Evolutionary conservation across 768 basidiomycete genomes (phyloP).

Genomic region (Pholiota molesta): DNA sequence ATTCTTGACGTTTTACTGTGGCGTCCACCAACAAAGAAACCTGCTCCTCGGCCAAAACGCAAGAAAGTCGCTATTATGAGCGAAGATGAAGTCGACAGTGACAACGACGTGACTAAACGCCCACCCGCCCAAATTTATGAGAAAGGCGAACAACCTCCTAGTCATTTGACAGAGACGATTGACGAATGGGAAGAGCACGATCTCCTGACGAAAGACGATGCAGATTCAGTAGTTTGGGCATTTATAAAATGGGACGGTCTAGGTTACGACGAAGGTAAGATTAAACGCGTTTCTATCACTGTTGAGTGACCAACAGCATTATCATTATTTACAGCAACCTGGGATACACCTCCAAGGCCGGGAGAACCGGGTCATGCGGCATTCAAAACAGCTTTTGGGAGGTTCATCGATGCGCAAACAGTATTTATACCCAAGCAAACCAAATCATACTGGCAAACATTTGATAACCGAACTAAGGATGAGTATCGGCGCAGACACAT

Average conservation of each 20-base stretch:
- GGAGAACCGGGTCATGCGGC: slow-evolving; percentile 60
- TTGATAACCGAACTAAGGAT: slow-evolving; percentile 58
- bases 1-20: slow-evolving; percentile 81
- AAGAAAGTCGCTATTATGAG: slow-evolving; percentile 27
- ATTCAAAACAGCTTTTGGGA: slow-evolving; percentile 67
- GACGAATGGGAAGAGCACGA: slow-evolving; percentile 61
- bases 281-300: background rate
- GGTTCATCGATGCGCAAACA: slow-evolving; percentile 62
- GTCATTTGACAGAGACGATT: slow-evolving; percentile 55
- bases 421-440: slow-evolving; percentile 61
- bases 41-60: background rate
- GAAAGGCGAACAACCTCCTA: slow-evolving; percentile 66
- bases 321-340: slow-evolving; percentile 61
- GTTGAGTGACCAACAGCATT: background rate
- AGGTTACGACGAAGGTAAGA: slow-evolving; percentile 87
- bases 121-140: slow-evolving; percentile 38
- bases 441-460: slow-evolving; percentile 39
- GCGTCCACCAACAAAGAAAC: slow-evolving; percentile 36
- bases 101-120: slow-evolving; percentile 36
- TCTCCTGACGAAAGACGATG: slow-evolving; percentile 50
- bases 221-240: slow-evolving; percentile 71
- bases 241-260: slow-evolving; percentile 95
- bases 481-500: slow-evolving; percentile 50
- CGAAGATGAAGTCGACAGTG: slow-evolving; percentile 32
- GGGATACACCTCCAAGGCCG: slow-evolving; percentile 83